Conservation (phyloP, 306 rosid species). For the Cicer arietinum region DNA sequence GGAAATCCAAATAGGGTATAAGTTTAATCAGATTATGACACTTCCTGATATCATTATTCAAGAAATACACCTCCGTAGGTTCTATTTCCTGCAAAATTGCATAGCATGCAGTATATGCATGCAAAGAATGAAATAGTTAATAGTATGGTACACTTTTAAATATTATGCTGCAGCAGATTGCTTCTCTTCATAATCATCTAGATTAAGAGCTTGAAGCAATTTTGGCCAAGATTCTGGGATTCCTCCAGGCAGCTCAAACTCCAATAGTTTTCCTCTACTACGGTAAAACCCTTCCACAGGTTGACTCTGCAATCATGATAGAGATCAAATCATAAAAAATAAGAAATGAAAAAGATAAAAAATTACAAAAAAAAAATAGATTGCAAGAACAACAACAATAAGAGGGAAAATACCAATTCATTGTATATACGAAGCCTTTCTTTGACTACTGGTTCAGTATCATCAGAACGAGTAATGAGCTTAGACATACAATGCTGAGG, state of each 20-base stretch:
- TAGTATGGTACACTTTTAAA: slow-evolving; percentile 39
- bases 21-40: slow-evolving; percentile 35
- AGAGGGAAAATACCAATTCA: slow-evolving; percentile 62
- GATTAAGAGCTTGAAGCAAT: slow-evolving; percentile 85
- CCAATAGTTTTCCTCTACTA: slow-evolving; percentile 73
- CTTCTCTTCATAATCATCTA: slow-evolving; percentile 83
- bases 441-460: slow-evolving; percentile 73
- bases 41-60: slow-evolving; percentile 41
- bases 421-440: slow-evolving; percentile 82
- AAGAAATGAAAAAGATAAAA: neutral
- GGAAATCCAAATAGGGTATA: slow-evolving; percentile 36
- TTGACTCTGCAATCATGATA: slow-evolving; percentile 62
- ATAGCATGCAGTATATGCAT: slow-evolving; percentile 52
- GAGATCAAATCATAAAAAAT: slow-evolving; percentile 22
- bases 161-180: slow-evolving; percentile 76
- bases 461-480: slow-evolving; percentile 87
- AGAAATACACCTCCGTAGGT: slow-evolving; percentile 42
- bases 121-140: slow-evolving; percentile 62
- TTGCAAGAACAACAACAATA: neutral
- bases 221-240: slow-evolving; percentile 98
- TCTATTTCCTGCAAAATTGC: slow-evolving; percentile 61
- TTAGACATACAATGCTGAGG: slow-evolving; percentile 87
- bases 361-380: neutral
- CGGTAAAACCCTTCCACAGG: slow-evolving; percentile 91
- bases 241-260: slow-evolving; percentile 95